Conservation (phyloP, 495 filamentous ascomycete species). For the Talaromyces stipitatus region DNA sequence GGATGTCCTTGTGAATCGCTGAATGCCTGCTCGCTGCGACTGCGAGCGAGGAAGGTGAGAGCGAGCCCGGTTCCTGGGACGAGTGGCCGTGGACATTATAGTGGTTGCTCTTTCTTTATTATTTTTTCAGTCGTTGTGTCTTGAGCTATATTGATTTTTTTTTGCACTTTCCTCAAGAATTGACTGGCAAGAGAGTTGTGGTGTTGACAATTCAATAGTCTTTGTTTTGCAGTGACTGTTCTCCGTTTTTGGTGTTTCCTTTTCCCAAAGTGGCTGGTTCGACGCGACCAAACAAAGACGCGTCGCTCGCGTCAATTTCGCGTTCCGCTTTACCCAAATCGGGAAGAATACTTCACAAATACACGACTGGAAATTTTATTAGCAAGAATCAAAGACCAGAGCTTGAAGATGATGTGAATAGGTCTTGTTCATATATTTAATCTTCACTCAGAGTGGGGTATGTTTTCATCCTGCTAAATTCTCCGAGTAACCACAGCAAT, state of each 20-base stretch:
- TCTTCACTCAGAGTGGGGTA: not conserved
- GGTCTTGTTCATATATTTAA: not conserved
- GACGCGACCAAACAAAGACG: not conserved
- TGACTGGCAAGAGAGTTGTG: not conserved
- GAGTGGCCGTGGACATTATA: not conserved
- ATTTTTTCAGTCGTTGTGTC: not conserved
- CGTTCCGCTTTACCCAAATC: not conserved
- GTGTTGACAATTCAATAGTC: not conserved
- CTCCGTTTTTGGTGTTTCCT: conserved; percentile 4
- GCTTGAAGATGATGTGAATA: not conserved
- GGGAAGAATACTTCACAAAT: not conserved
- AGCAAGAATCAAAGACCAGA: not conserved
- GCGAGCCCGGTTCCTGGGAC: not conserved
- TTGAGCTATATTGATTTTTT: not conserved
- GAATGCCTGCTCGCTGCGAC: conserved; percentile 2
- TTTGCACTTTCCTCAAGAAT: not conserved
- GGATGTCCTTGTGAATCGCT: not conserved
- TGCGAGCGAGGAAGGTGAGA: not conserved
- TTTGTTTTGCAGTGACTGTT: not conserved
- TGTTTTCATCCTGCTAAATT: not conserved
- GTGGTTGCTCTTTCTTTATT: not conserved
- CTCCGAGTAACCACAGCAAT: conserved; percentile 1
- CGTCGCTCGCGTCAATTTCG: not conserved
- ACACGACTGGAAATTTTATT: not conserved
- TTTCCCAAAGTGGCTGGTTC: not conserved